phyloP scores from a whole-genome alignment of 2,329 filamentous ascomycete genomes.

The Fusarium fujikuroi region DNA sequence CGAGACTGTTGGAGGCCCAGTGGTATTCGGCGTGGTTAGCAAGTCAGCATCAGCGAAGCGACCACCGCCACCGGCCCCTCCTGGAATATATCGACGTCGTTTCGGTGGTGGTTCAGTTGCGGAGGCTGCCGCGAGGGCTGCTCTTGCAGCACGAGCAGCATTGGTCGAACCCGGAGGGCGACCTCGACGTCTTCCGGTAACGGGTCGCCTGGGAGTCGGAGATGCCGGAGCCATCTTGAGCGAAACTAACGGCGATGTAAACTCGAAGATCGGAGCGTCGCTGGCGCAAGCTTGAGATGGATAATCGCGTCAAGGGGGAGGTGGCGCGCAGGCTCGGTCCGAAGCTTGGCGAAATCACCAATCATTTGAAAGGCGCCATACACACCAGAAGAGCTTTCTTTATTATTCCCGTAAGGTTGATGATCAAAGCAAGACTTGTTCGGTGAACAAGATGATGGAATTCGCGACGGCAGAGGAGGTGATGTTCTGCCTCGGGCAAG shows the following conservation, averaged over 20 bases:
- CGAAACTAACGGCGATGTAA: slow-evolving; percentile 22
- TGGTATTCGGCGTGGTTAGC: slow-evolving; percentile 63
- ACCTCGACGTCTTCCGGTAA: slow-evolving; percentile 59
- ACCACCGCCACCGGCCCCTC: slow-evolving; percentile 86
- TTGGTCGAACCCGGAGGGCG: slow-evolving; percentile 58
- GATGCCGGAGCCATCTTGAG: slow-evolving; percentile 49
- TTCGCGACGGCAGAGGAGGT: slow-evolving; percentile 41
- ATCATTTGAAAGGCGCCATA: slow-evolving; percentile 43
- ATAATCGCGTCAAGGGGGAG: slow-evolving; percentile 44
- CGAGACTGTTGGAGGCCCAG: slow-evolving; percentile 57
- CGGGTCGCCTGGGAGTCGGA: slow-evolving; percentile 54
- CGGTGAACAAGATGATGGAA: slow-evolving; percentile 44
- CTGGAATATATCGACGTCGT: slow-evolving; percentile 82
- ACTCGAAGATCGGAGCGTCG: slow-evolving; percentile 19
- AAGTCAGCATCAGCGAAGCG: slow-evolving; percentile 81
- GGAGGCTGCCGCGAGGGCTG: slow-evolving; percentile 47
- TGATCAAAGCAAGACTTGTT: slow-evolving; percentile 36
- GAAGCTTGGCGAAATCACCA: slow-evolving; percentile 43
- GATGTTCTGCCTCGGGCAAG: slow-evolving; percentile 15
- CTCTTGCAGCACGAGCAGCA: slow-evolving; percentile 54
- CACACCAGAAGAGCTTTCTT: slow-evolving; percentile 11
- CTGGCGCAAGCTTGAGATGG: slow-evolving; percentile 31
- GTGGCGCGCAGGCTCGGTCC: slow-evolving; percentile 48
- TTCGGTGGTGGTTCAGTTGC: slow-evolving; percentile 73
- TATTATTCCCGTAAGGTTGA: slow-evolving; percentile 21